phyloP scores from a whole-genome alignment of 768 basidiomycete species.

The Hericium erinaceus region DNA sequence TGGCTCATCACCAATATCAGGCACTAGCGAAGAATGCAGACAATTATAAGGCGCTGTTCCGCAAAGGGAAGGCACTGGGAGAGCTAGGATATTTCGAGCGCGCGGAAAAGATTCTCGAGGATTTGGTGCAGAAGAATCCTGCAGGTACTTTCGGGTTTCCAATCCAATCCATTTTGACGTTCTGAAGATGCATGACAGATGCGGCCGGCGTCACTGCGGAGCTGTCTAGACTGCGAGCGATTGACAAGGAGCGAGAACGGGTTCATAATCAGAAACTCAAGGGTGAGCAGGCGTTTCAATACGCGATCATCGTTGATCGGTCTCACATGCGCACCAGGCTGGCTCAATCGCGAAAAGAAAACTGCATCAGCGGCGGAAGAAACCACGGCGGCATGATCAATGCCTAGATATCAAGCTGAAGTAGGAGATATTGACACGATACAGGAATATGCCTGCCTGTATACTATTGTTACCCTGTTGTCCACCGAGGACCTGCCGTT shows the following conservation, averaged over 20 bases:
- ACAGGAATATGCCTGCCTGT: no score
- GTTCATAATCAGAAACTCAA: constrained; percentile 63
- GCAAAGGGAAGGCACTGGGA: constrained; percentile 72
- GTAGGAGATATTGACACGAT: no score
- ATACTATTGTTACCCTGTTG: no score
- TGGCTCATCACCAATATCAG: constrained; percentile 27
- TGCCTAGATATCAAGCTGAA: neutral
- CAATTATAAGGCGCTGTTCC: constrained; percentile 73
- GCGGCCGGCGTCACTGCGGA: constrained; percentile 53
- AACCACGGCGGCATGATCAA: neutral
- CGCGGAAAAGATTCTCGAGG: constrained; percentile 54
- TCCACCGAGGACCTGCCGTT: no score
- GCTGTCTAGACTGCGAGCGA: constrained; percentile 45
- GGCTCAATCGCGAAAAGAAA: constrained; percentile 2
- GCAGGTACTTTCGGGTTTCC: constrained; percentile 30
- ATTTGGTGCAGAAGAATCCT: constrained; percentile 55
- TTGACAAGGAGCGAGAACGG: constrained; percentile 61
- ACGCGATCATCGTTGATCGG: neutral
- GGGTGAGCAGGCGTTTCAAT: constrained; percentile 26
- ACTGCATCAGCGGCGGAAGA: neutral
- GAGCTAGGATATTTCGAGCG: constrained; percentile 73
- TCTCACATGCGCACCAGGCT: neutral
- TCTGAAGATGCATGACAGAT: constrained; percentile 29
- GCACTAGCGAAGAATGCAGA: constrained; percentile 65
- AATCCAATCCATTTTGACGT: neutral